Evolutionary conservation across 73 alveolate genomes (phyloP), one percentile per base, ranked within the genome.

Genomic region (Paramecium pentaurelia): DNA sequence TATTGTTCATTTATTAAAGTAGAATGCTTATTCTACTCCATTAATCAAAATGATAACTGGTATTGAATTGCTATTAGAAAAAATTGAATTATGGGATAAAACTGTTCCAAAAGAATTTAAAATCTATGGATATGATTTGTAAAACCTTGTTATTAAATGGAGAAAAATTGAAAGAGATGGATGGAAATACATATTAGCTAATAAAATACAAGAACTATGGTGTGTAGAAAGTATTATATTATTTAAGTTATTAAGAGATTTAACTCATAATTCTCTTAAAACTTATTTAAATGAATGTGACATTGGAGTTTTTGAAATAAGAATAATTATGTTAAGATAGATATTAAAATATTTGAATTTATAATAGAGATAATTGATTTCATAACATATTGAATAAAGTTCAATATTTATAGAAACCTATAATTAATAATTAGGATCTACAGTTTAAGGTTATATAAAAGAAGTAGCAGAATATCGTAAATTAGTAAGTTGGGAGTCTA

Each of bases 81-180:
- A 87, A n/a, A 77, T 87, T 30, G 93, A 87, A 38, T 54, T 42
- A 36, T 87, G 93, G 93, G 86, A 87, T 60, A 58, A 40, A 32
- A 64, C 93, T 8, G 86, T 77, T 60, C 87, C 93, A 16, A 87
- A 87, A 38, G 87, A 42, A 6, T 87, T 36, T 40, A 64, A 73
- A 36, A 18, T 87, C 25, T 22, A n/a, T 64, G 83, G 44, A 68
- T 28, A 64, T 59, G 77, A 64, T 12, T 64, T 64, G 32, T 64
- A 34, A 85, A 87, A 16, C 37, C 34, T 34, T 10, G 47, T 68
- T 28, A 51, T 87, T 8, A 64, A 87, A 12, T 87, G 93, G 93
- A 87, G 93, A 87, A 87, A 64, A 60, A 54, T 87, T 20, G 93
- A 87, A 22, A 73, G 93, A 64, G 86, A 68, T 64, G 83, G 93